Evolutionary conservation across 495 filamentous ascomycete species (phyloP), one percentile per base, ranked within the genome.

Genomic region (Evernia prunastri): DNA sequence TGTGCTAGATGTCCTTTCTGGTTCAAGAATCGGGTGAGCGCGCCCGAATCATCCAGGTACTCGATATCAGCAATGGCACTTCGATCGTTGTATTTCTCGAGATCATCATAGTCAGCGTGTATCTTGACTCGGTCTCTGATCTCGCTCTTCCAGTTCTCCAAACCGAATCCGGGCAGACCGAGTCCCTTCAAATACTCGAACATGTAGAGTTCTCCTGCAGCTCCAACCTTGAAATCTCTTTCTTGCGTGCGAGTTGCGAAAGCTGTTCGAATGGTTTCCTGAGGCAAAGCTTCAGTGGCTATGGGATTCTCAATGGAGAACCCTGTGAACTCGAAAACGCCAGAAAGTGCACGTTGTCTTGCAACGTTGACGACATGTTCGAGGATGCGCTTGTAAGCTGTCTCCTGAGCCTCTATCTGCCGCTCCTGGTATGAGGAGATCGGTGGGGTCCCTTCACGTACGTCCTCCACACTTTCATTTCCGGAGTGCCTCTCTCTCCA

Each of bases 131-230:
- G 43, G 43, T 45, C 43, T 45, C 43, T 45, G 43, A 45, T 45
- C 43, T 45, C 43, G 43, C 43, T 45, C 43, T 45, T 45, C 43
- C 43, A 45, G 20, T 45, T 45, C 43, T 45, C 43, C 43, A 45
- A 45, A 20, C 43, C 43, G 9, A 45, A 45, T 45, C 43, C 15
- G 20, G 43, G 43, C 43, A 45, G 20, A 45, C 43, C 43, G 43
- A 45, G 43, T 45, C 43, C 43, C 43, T n/a, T 45, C 43, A 45
- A 23, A 45, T 45, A 45, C 15, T 45, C 43, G 20, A 45, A 23
- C 20, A 45, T 23, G 43, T 45, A 45, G 15, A 45, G 43, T 45
- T 45, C 43, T 6, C 43, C 43, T 45, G 43, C 43, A 45, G 43
- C 43, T n/a, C 43, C 18, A 23, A 45, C 20, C 43, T 45, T 45